Conservation (phyloP, 2,329 filamentous ascomycete genomes). For the Nigrospora oryzae region DNA sequence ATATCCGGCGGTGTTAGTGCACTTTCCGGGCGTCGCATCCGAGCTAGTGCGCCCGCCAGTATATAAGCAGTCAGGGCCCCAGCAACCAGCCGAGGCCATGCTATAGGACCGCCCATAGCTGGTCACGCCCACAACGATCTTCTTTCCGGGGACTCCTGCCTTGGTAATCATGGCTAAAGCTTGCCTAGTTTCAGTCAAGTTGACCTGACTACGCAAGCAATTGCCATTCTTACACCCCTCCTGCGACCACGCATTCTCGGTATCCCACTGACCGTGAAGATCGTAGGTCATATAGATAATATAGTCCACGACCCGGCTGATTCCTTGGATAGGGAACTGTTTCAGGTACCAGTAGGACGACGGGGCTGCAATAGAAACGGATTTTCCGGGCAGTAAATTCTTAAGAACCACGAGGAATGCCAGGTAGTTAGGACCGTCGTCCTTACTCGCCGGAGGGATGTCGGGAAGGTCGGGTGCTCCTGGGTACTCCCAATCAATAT, state of each 20-base stretch:
- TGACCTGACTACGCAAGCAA: constrained; percentile 25
- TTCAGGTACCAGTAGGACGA: constrained; percentile 25
- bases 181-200: constrained; percentile 20
- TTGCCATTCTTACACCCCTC: constrained; percentile 18
- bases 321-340: constrained; percentile 11
- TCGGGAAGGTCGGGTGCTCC: constrained; percentile 24
- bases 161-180: constrained; percentile 10
- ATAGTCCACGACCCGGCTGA: constrained; percentile 10
- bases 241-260: constrained; percentile 15
- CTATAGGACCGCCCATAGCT: constrained; percentile 25
- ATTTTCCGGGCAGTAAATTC: constrained; percentile 12
- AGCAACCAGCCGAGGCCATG: constrained; percentile 21
- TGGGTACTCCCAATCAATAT: constrained; percentile 7
- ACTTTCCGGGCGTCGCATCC: constrained; percentile 18
- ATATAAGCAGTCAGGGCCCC: constrained; percentile 20
- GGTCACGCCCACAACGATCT: constrained; percentile 21
- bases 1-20: constrained; percentile 27
- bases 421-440: constrained; percentile 24
- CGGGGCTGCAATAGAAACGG: constrained; percentile 13
- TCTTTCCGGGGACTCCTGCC: constrained; percentile 22
- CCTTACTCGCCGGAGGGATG: constrained; percentile 17
- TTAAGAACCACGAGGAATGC: constrained; percentile 18
- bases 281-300: constrained; percentile 10
- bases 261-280: constrained; percentile 20
- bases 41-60: constrained; percentile 16